Percentiles rank a stretch among this genome's conserved stretches.
Evolutionary conservation across 1,284 basidiomycete genomes (phyloP).

Genomic region (Sanghuangporus sanghuang): DNA sequence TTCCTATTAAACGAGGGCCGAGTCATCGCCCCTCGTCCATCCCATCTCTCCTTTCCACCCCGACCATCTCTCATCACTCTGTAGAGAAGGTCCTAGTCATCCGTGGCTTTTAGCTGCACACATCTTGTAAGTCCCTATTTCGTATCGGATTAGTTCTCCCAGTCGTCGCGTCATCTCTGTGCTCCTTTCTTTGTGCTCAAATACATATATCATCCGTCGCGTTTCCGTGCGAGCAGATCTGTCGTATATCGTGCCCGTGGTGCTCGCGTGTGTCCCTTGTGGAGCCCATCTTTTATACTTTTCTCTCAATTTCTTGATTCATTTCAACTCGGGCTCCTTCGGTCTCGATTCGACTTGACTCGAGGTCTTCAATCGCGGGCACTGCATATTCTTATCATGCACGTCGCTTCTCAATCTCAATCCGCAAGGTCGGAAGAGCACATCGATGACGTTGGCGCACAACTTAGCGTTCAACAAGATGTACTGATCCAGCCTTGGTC

Average conservation of each 20-base stretch:
- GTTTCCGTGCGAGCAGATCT: conserved; percentile 1
- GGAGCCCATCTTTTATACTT: neutral
- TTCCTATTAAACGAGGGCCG: conserved; percentile 17
- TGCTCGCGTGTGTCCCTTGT: neutral
- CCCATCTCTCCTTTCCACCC: conserved; percentile 17
- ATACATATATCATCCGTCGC: neutral
- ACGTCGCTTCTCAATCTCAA: neutral
- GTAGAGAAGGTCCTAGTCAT: neutral
- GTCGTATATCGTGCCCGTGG: neutral
- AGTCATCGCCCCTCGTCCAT: conserved; percentile 18
- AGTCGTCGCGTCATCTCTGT: conserved; percentile 14
- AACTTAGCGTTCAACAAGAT: conserved; percentile 27
- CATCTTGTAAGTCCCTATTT: conserved; percentile 18
- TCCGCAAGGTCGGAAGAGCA: conserved; percentile 22
- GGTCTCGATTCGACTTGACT: too few relatives aligned
- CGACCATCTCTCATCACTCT: conserved; percentile 14
- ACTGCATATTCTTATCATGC: neutral
- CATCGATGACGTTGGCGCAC: conserved; percentile 22
- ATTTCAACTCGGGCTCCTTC: neutral
- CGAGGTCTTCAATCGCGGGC: neutral
- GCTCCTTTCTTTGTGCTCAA: neutral
- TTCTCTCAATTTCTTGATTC: neutral
- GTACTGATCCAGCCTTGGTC: conserved; percentile 37
- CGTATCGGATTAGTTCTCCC: neutral
- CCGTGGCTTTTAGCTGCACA: neutral